Conservation (phyloP, 139 green algal genomes). For the Tetradesmus lagerheimii region DNA sequence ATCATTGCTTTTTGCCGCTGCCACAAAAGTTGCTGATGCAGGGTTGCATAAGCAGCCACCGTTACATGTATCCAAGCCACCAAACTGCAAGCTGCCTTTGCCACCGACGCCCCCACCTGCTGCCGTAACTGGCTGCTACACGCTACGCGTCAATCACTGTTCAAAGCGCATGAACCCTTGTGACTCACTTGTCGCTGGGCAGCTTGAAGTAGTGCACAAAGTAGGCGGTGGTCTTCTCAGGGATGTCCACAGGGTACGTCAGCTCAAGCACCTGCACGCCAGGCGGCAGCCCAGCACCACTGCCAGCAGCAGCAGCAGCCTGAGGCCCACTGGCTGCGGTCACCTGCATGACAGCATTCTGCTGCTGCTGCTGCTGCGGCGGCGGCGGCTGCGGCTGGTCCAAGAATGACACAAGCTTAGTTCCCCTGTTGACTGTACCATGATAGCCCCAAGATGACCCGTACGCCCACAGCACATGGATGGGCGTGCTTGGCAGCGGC, state of each 20-base stretch:
- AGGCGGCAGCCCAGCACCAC: background rate
- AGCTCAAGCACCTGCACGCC: slow-evolving; percentile 30
- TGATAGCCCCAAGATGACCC: slow-evolving; percentile 2
- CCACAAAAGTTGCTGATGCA: no score
- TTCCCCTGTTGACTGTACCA: slow-evolving; percentile 3
- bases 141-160: background rate
- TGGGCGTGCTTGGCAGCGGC: background rate
- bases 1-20: no score
- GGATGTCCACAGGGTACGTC: slow-evolving; percentile 2
- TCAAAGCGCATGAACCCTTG: no score
- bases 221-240: slow-evolving; percentile 18
- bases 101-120: no score
- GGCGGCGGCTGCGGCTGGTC: background rate
- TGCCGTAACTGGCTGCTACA: no score
- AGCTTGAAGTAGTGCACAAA: slow-evolving; percentile 39
- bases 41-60: no score
- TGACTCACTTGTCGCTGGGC: slow-evolving; percentile 25
- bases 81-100: no score
- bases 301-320: background rate
- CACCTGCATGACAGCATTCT: background rate
- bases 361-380: background rate
- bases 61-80: no score
- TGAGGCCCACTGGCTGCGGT: background rate
- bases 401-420: background rate
- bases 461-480: slow-evolving; percentile 28